Percentiles rank a stretch among this genome's conserved stretches.
phyloP scores from a whole-genome alignment of 106 monocot species.

The Ottelia alismoides region DNA sequence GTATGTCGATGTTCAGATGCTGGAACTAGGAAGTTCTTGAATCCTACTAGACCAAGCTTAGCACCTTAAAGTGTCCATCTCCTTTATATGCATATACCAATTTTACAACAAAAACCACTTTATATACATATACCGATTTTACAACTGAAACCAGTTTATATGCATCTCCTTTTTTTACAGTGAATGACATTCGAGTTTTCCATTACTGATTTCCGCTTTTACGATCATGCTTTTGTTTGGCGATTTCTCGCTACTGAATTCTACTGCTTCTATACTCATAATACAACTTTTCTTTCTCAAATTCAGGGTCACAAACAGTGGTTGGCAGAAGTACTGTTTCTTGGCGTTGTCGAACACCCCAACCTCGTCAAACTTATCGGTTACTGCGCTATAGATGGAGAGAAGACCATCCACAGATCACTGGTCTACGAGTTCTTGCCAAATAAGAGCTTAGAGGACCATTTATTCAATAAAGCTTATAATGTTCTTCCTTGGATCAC shows the following conservation, averaged over 20 bases:
- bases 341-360: constrained; percentile 65
- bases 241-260: neutral
- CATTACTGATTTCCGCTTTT: neutral
- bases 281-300: too few relatives aligned
- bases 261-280: neutral
- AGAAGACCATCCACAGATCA: constrained; percentile 45
- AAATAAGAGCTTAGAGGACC: constrained; percentile 69
- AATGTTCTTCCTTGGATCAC: constrained; percentile 37
- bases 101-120: neutral
- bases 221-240: neutral
- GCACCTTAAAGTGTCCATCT: too few relatives aligned
- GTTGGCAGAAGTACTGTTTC: constrained; percentile 80
- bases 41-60: too few relatives aligned
- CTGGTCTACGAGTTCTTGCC: constrained; percentile 68
- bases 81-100: neutral
- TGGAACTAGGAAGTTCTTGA: too few relatives aligned
- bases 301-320: constrained; percentile 76
- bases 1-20: too few relatives aligned
- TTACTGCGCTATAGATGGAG: constrained; percentile 65
- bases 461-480: constrained; percentile 49
- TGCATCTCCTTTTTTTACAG: neutral
- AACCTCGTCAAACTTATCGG: constrained; percentile 84
- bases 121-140: too few relatives aligned
- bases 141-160: too few relatives aligned
- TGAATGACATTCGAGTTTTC: neutral